A percentile compares a stretch with the other conserved stretches of the same genome.
phyloP scores from a whole-genome alignment of 2,329 filamentous ascomycete genomes.

The Pseudocercospora macadamiae region DNA sequence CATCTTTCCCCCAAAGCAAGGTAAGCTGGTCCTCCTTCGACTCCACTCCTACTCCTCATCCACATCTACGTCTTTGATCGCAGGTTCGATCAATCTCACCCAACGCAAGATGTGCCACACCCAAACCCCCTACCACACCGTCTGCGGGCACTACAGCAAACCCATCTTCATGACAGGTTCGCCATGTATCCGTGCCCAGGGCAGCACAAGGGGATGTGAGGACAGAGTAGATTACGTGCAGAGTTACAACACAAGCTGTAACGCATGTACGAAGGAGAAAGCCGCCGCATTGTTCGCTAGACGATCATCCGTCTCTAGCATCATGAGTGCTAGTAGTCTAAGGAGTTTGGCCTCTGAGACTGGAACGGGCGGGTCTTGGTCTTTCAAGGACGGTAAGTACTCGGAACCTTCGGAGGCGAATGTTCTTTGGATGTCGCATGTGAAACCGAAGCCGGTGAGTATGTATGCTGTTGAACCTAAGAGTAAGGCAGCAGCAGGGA shows the following conservation, averaged over 20 bases:
- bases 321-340: background rate
- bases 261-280: background rate
- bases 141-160: conserved; percentile 9
- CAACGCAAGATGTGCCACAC: background rate
- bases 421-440: background rate
- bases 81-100: background rate
- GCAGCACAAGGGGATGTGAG: background rate
- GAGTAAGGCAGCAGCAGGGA: background rate
- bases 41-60: background rate
- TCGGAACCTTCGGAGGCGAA: background rate
- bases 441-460: background rate
- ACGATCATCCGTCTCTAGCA: background rate
- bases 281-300: background rate
- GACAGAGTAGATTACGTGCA: background rate
- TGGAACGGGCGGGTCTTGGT: background rate
- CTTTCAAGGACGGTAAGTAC: conserved; percentile 1
- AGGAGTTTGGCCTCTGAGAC: background rate
- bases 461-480: background rate
- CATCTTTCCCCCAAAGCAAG: background rate
- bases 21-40: conserved; percentile 5
- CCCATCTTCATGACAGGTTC: background rate
- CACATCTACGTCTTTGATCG: background rate
- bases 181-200: background rate
- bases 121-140: conserved; percentile 3
- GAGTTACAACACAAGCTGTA: background rate